phyloP scores from a whole-genome alignment of 148 eudicot species.

The Gaultheria prostrata region DNA sequence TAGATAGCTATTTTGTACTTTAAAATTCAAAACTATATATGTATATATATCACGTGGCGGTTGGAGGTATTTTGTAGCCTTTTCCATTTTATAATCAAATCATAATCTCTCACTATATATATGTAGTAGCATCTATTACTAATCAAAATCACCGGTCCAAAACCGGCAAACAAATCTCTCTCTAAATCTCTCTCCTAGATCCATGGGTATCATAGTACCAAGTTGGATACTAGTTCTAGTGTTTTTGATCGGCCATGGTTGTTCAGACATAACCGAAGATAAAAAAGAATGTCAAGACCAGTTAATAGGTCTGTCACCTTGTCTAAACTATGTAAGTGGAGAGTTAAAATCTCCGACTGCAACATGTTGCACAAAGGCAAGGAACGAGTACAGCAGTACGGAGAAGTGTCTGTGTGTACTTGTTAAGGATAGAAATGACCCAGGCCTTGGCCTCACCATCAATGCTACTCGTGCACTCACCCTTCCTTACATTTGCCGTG shows the following conservation, averaged over 20 bases:
- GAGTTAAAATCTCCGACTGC: conserved; percentile 18
- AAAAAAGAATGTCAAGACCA: conserved; percentile 27
- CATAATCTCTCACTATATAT: background rate
- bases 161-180: background rate
- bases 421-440: conserved; percentile 34
- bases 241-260: conserved; percentile 14
- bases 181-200: background rate
- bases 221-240: background rate
- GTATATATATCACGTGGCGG: too few relatives aligned
- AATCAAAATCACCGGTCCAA: too few relatives aligned
- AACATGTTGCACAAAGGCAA: conserved; percentile 19
- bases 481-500: conserved; percentile 30
- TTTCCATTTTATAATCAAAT: too few relatives aligned
- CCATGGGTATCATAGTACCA: background rate
- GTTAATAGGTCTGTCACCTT: conserved; percentile 22
- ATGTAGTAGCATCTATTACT: background rate
- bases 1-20: conserved; percentile 1
- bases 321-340: conserved; percentile 22
- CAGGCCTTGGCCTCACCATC: conserved; percentile 30
- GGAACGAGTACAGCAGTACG: conserved; percentile 7
- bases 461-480: conserved; percentile 28
- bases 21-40: background rate
- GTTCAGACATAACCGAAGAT: conserved; percentile 23
- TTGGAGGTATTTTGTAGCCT: too few relatives aligned
- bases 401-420: conserved; percentile 30